phyloP scores from a whole-genome alignment of 164 flowering plant genomes.

The Nymphaea colorata region DNA sequence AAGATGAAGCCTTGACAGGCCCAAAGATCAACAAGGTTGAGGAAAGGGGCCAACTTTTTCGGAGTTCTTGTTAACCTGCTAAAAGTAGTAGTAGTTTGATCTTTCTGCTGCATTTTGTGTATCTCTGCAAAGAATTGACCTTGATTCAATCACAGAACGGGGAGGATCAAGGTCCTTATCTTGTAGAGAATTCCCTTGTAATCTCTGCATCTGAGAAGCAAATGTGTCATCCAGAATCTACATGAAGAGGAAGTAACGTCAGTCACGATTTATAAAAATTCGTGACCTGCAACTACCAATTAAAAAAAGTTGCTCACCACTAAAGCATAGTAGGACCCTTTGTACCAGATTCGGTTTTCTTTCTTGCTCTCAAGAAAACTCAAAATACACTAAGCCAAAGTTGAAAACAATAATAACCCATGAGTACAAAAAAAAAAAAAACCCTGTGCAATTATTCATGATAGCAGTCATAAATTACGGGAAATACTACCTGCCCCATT shows the following conservation, averaged over 20 bases:
- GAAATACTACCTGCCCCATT: slow-evolving; percentile 71
- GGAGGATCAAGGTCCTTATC: slow-evolving; percentile 85
- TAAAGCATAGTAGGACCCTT: slow-evolving; percentile 47
- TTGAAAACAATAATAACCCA: slow-evolving; percentile 14
- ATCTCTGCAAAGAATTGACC: slow-evolving; percentile 84
- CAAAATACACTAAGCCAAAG: slow-evolving; percentile 26
- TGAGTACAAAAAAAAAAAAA: slow-evolving; percentile 12
- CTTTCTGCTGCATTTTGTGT: slow-evolving; percentile 19
- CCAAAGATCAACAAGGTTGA: too few species aligned
- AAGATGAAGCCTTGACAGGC: too few species aligned
- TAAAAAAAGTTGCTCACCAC: slow-evolving; percentile 13
- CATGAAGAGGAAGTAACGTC: slow-evolving; percentile 2
- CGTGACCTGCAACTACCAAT: not conserved
- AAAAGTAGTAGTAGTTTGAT: slow-evolving; percentile 19
- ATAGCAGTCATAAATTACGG: not conserved
- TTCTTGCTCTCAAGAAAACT: slow-evolving; percentile 35
- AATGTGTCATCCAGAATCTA: slow-evolving; percentile 85
- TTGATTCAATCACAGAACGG: slow-evolving; percentile 70
- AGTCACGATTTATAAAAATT: not conserved
- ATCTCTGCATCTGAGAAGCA: slow-evolving; percentile 88
- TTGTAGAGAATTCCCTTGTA: slow-evolving; percentile 77
- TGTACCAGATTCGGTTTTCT: slow-evolving; percentile 44
- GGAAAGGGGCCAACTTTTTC: too few species aligned
- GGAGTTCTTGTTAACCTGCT: not conserved
- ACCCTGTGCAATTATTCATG: not conserved